Conservation (phyloP, 2,329 filamentous ascomycete genomes). For the Neofusicoccum parvum region DNA sequence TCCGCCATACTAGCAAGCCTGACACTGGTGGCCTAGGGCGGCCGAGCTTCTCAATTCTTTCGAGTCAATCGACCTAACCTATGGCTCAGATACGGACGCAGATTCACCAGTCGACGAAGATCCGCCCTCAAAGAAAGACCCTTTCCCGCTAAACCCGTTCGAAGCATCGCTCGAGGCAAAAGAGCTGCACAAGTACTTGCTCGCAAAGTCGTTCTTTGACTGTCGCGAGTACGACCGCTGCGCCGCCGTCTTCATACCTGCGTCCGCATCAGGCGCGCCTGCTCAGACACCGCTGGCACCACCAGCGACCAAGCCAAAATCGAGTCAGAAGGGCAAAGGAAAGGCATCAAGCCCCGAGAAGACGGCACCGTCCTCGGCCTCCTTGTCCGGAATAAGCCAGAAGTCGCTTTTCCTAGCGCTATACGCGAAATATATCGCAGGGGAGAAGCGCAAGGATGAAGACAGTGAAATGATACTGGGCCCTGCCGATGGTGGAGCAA, state of each 20-base stretch:
- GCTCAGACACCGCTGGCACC: conserved; percentile 44
- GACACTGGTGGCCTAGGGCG: conserved; percentile 62
- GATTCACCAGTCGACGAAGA: conserved; percentile 62
- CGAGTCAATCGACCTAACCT: conserved; percentile 54
- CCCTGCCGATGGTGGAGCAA: conserved; percentile 82
- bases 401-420: conserved; percentile 89
- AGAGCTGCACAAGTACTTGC: conserved; percentile 80
- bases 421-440: conserved; percentile 89
- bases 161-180: conserved; percentile 76
- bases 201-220: conserved; percentile 94
- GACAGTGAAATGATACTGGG: conserved; percentile 97
- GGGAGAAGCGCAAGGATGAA: conserved; percentile 95
- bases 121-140: conserved; percentile 42
- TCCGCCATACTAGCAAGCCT: conserved; percentile 11
- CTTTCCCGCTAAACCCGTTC: conserved; percentile 62
- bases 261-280: conserved; percentile 69
- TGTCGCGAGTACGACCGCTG: conserved; percentile 94
- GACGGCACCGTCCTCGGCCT: conserved; percentile 30
- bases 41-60: conserved; percentile 91
- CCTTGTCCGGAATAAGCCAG: conserved; percentile 68
- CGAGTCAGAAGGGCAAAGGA: conserved; percentile 62
- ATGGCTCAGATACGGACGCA: conserved; percentile 59
- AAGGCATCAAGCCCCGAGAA: conserved; percentile 42
- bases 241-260: conserved; percentile 83
- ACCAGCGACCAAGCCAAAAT: conserved; percentile 34